A percentile compares a stretch with the other conserved stretches of the same genome.
Conservation (phyloP, 1,284 basidiomycete genomes). For the Trichosporon faecale region DNA sequence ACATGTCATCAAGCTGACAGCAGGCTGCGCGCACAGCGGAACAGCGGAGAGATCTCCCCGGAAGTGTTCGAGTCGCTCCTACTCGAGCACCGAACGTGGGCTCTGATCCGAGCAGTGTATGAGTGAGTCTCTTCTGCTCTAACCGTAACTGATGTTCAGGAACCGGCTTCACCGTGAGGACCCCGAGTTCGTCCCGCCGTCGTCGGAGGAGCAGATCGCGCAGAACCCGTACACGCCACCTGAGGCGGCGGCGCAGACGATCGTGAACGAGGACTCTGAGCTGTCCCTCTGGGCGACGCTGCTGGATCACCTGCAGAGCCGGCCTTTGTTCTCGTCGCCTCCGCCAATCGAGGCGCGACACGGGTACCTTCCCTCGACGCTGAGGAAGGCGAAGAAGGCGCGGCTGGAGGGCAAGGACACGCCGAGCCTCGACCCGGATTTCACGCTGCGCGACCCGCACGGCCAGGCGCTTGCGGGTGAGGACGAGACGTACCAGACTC, state of each 20-base stretch:
- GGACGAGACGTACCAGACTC: slow-evolving; percentile 46
- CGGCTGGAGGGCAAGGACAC: slow-evolving; percentile 15
- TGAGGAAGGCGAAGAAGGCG: slow-evolving; percentile 36
- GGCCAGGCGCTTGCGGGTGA: slow-evolving; percentile 43
- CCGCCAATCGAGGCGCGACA: slow-evolving; percentile 46
- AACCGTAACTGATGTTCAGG: slow-evolving; percentile 20
- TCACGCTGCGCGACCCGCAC: slow-evolving; percentile 46
- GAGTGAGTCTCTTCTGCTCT: slow-evolving; percentile 30
- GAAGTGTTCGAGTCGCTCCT: slow-evolving; percentile 40
- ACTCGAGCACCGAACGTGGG: slow-evolving; percentile 50
- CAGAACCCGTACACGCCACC: slow-evolving; percentile 45
- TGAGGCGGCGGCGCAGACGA: slow-evolving; percentile 41
- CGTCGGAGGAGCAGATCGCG: slow-evolving; percentile 30
- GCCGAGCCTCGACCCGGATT: slow-evolving; percentile 47
- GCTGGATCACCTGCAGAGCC: slow-evolving; percentile 45
- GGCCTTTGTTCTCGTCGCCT: slow-evolving; percentile 37
- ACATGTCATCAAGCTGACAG: background rate
- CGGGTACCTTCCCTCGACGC: slow-evolving; percentile 48
- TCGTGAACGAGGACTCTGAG: slow-evolving; percentile 45
- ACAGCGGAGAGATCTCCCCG: slow-evolving; percentile 5
- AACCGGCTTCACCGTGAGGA: slow-evolving; percentile 38
- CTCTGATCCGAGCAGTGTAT: slow-evolving; percentile 42
- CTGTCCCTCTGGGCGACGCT: slow-evolving; percentile 43
- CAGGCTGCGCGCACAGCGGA: slow-evolving; percentile 16
- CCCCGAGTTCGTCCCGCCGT: slow-evolving; percentile 32